These are phyloP conservation scores for Aspergillus hortae DNA, from an alignment of 2,329 filamentous ascomycete species.

Conservation along the genomic window DNA sequence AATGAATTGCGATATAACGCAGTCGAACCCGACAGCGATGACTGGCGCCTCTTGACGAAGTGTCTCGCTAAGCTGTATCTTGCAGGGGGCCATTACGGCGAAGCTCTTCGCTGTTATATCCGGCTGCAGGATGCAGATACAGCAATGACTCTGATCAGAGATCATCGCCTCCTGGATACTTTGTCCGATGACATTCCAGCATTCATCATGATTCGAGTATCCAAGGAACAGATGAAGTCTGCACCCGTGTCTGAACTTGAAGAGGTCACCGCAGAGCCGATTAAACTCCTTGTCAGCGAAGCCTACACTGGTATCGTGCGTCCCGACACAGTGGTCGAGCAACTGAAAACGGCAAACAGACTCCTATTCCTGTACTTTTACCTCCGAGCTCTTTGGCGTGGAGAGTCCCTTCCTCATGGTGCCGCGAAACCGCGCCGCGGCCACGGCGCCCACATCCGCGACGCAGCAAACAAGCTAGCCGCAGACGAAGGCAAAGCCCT, in stretches of 20 bases:
- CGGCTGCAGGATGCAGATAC: slow-evolving; percentile 86
- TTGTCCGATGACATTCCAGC: slow-evolving; percentile 86
- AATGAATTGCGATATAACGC: slow-evolving; percentile 75
- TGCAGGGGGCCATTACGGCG: slow-evolving; percentile 72
- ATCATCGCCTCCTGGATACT: slow-evolving; percentile 85
- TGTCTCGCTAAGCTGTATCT: slow-evolving; percentile 81
- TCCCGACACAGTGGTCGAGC: slow-evolving; percentile 71
- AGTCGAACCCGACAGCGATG: slow-evolving; percentile 71
- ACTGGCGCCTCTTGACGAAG: slow-evolving; percentile 89
- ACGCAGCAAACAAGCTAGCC: slow-evolving; percentile 46
- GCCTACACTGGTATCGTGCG: slow-evolving; percentile 83
- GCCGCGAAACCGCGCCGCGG: slow-evolving; percentile 32
- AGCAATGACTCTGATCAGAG: slow-evolving; percentile 78
- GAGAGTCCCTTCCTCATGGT: slow-evolving; percentile 55
- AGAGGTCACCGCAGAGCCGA: slow-evolving; percentile 75
- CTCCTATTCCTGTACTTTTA: slow-evolving; percentile 88
- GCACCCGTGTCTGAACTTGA: slow-evolving; percentile 70
- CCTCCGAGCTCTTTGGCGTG: slow-evolving; percentile 78
- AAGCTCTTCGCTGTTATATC: slow-evolving; percentile 87
- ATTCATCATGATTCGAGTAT: slow-evolving; percentile 82
- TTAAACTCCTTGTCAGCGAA: slow-evolving; percentile 83
- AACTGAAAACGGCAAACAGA: slow-evolving; percentile 66
- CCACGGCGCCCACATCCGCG: slow-evolving; percentile 35
- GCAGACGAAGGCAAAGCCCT: slow-evolving; percentile 61
- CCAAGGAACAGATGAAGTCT: slow-evolving; percentile 62